Evolutionary conservation across 192 early-diverging fungal genomes (phyloP), one percentile per base, ranked within the genome.

Genomic region (Cetraspora pellucida): DNA sequence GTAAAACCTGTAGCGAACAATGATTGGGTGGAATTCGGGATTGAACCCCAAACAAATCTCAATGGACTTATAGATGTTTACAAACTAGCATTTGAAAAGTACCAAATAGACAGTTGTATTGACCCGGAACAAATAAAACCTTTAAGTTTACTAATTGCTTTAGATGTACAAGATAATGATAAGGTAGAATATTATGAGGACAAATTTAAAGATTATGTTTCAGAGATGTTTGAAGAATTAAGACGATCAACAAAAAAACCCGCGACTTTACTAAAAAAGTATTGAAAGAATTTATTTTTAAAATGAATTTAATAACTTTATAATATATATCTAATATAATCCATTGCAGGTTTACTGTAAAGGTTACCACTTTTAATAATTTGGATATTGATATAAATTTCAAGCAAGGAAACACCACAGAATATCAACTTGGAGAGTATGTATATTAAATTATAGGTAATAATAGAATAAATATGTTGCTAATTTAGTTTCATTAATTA

Each of bases 311-410:
- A n/a, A n/a, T n/a, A n/a, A n/a, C n/a, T n/a, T n/a, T n/a, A n/a
- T n/a, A n/a, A n/a, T n/a, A 13, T 69, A 69, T 27, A 55, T n/a
- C 6, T 14, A 73, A 50, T 10, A 73, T 58, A 31, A 73, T 58
- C 14, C 31, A 25, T 17, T 28, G 11, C 8, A 17, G 52, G 9
- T 23, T 23, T 10, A 23, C 58, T 16, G 17, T 58, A 8, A 21
- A 69, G 10, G 45, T 69, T 27, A 25, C 19, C 10, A 58, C 37
- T 37, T 59, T 21, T 2, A 14, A 59, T 3, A 59, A 23, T 17
- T 17, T 28, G 2, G 57, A 23, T 7, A 31, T 59, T 59, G 30
- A 59, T 10, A 25, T 50, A 49, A 21, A 69, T 49, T 16, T 25
- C 27, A 21, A 25, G 14, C 10, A 49, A 11, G 13, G n/a, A 2